Evolutionary conservation across 2,329 filamentous ascomycete species (phyloP).

Genomic region (Penicillium oxalicum): DNA sequence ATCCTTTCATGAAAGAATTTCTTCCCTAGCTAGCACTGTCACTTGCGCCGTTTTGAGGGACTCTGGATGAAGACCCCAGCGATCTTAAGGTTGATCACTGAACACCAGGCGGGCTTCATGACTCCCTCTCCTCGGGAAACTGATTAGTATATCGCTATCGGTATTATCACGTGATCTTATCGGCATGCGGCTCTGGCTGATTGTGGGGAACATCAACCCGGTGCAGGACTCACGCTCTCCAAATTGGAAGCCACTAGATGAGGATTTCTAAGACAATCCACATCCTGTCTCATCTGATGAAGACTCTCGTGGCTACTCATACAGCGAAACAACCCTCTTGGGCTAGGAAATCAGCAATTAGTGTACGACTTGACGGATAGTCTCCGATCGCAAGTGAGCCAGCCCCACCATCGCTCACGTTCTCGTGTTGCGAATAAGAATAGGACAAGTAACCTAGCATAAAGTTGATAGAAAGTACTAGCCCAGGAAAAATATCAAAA

Average conservation of each 20-base stretch:
- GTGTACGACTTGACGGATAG: not conserved
- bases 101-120: slow-evolving; percentile 4
- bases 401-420: slow-evolving; percentile 7
- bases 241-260: too few relatives aligned
- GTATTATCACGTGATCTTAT: slow-evolving; percentile 19
- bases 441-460: not conserved
- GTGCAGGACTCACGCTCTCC: too few relatives aligned
- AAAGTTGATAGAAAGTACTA: too few relatives aligned
- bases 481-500: not conserved
- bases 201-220: too few relatives aligned
- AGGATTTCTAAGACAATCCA: too few relatives aligned
- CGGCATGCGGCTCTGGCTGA: not conserved
- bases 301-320: too few relatives aligned
- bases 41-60: slow-evolving; percentile 13
- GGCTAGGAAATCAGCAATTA: too few relatives aligned
- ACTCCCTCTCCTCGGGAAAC: slow-evolving; percentile 21
- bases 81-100: slow-evolving; percentile 13
- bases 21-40: slow-evolving; percentile 10
- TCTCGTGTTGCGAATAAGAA: slow-evolving; percentile 1
- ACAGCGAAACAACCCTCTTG: too few relatives aligned
- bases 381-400: not conserved
- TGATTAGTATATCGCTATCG: slow-evolving; percentile 1
- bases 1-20: slow-evolving; percentile 26
- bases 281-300: too few relatives aligned
- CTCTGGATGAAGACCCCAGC: slow-evolving; percentile 11